Conservation (phyloP, 75 land plant species). For the Adiantum capillusveneris region DNA sequence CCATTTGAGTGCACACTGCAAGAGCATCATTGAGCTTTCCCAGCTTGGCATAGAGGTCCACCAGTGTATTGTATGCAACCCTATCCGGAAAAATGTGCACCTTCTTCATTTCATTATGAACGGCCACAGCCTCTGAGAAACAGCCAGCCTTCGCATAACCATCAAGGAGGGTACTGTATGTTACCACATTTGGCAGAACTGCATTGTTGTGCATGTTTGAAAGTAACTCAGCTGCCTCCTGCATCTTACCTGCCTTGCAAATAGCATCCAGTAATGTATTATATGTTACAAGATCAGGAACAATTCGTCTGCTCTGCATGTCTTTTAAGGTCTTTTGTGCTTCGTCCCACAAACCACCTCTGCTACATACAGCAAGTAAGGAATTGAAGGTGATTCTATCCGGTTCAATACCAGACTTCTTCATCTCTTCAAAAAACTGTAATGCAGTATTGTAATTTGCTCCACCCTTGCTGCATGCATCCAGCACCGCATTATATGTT, state of each 20-base stretch:
- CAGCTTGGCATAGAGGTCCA: conserved; percentile 76
- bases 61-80: conserved; percentile 81
- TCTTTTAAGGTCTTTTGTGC: conserved; percentile 59
- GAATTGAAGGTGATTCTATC: conserved; percentile 95
- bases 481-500: conserved; percentile 83
- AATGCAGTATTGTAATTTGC: conserved; percentile 45
- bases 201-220: conserved; percentile 53
- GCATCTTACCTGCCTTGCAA: conserved; percentile 85
- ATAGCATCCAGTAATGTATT: conserved; percentile 85
- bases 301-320: conserved; percentile 70
- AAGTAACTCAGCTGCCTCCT: conserved; percentile 65
- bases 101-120: conserved; percentile 74
- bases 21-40: conserved; percentile 84
- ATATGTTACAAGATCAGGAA: conserved; percentile 79
- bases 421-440: conserved; percentile 67
- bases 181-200: conserved; percentile 80
- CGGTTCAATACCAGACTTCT: conserved; percentile 61
- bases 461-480: conserved; percentile 94
- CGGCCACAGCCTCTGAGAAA: conserved; percentile 51
- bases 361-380: conserved; percentile 74
- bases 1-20: conserved; percentile 73
- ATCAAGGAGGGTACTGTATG: conserved; percentile 87
- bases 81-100: conserved; percentile 60
- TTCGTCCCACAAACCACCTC: conserved; percentile 70
- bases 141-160: conserved; percentile 80